Evolutionary conservation across 345 rosid genomes (phyloP).

Genomic region (Clausena lansium): DNA sequence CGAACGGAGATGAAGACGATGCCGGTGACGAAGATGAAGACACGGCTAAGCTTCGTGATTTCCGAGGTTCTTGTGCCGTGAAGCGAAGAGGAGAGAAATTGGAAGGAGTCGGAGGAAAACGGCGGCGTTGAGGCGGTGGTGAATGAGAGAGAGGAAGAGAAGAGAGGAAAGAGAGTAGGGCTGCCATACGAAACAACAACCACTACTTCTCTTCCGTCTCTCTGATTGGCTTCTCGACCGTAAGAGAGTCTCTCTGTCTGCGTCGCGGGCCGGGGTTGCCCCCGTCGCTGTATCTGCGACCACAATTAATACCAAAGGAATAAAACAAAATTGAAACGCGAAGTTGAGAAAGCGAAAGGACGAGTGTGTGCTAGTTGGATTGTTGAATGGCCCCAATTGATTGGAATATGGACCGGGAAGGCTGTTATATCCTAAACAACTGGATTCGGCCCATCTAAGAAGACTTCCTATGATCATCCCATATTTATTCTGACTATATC

Average conservation of each 20-base stretch:
- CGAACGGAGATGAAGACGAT: constrained; percentile 44
- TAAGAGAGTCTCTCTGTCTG: neutral
- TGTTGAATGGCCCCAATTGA: neutral
- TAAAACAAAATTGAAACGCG: neutral
- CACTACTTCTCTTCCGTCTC: constrained; percentile 19
- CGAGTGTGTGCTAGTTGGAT: neutral
- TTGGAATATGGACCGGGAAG: neutral
- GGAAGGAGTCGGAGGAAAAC: neutral
- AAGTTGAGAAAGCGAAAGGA: neutral
- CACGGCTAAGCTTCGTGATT: constrained; percentile 25
- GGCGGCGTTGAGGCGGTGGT: neutral
- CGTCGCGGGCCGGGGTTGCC: neutral
- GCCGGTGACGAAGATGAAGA: constrained; percentile 24
- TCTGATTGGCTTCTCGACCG: constrained; percentile 7
- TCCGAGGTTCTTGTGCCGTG: constrained; percentile 23
- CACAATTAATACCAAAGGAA: neutral
- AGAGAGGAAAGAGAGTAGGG: constrained; percentile 31
- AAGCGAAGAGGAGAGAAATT: constrained; percentile 9
- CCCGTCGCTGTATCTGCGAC: constrained; percentile 3
- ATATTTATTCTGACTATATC: neutral
- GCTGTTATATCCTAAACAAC: no score
- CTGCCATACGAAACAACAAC: constrained; percentile 33
- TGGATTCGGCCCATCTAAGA: no score
- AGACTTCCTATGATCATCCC: neutral
- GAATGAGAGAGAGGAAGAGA: constrained; percentile 22